phyloP scores from a whole-genome alignment of 2,329 filamentous ascomycete genomes.

The Aureobasidium namibiae region DNA sequence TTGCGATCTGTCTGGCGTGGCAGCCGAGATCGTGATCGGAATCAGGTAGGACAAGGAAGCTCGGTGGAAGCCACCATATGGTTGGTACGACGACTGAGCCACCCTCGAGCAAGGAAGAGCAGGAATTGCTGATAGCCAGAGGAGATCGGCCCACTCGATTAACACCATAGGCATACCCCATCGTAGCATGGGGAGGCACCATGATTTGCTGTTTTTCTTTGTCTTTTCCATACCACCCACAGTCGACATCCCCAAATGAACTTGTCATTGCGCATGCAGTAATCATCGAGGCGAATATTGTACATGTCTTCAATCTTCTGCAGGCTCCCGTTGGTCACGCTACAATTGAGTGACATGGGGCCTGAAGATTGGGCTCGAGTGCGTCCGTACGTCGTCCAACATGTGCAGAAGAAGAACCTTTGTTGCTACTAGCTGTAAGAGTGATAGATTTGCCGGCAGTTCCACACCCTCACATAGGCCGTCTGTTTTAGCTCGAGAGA shows the following conservation, averaged over 20 bases:
- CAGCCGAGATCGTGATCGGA: conserved; percentile 17
- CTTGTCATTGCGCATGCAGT: background rate
- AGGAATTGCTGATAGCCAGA: background rate
- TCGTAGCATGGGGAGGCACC: background rate
- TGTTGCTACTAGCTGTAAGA: background rate
- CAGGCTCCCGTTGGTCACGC: background rate
- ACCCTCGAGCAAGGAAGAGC: background rate
- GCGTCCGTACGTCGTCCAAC: background rate
- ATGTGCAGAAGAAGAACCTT: background rate
- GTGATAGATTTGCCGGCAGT: background rate
- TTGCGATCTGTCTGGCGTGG: conserved; percentile 28
- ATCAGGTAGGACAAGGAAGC: conserved; percentile 20
- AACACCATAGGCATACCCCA: background rate
- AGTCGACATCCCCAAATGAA: background rate
- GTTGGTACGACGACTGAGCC: background rate
- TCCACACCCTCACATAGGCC: background rate
- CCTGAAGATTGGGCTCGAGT: conserved; percentile 1
- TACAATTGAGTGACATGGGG: background rate
- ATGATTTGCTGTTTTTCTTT: background rate
- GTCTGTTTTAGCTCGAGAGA: background rate
- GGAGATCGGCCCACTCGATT: background rate
- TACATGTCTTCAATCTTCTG: background rate
- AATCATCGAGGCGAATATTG: background rate
- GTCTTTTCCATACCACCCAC: background rate
- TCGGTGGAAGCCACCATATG: conserved; percentile 14